These are phyloP conservation scores for Blastocystis sp. DNA, from an alignment of 352 stramenopile genomes.

Conservation along the genomic window DNA sequence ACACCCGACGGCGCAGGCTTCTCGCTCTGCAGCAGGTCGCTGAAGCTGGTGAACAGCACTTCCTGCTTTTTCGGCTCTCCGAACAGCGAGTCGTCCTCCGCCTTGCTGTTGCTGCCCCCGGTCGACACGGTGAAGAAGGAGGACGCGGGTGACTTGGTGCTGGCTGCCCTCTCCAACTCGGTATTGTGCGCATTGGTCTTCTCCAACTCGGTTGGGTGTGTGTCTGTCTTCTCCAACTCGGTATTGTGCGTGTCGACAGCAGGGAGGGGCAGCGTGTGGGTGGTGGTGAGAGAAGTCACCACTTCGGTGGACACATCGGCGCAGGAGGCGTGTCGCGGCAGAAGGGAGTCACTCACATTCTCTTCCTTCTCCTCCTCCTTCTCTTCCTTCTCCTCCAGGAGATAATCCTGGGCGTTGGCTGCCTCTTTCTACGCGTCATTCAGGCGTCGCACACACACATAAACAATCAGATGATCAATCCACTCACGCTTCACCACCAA, in stretches of 20 bases:
- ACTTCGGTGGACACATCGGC: not conserved
- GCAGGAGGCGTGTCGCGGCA: not conserved
- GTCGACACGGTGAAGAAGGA: not conserved
- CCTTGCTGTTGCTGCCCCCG: not conserved
- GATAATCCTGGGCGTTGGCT: not conserved
- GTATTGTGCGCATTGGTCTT: too few relatives aligned
- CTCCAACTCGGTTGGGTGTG: too few relatives aligned
- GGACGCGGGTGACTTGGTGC: not conserved
- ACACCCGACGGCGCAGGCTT: not conserved
- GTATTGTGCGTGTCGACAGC: too few relatives aligned
- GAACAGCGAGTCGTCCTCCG: not conserved
- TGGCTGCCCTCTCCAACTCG: not conserved
- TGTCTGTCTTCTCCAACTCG: too few relatives aligned
- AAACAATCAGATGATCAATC: slow-evolving; percentile 55
- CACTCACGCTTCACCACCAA: slow-evolving; percentile 24
- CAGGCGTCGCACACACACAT: not conserved
- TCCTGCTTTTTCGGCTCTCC: slow-evolving; percentile 23
- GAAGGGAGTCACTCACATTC: not conserved
- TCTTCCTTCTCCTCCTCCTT: not conserved
- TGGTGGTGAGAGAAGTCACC: not conserved
- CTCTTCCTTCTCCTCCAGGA: not conserved
- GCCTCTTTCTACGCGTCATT: slow-evolving; percentile 38
- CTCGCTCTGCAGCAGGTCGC: slow-evolving; percentile 30
- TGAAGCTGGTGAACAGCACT: slow-evolving; percentile 55
- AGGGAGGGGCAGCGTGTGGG: not conserved